These are phyloP conservation scores for Metarhizium anisopliae DNA, from an alignment of 2,329 filamentous ascomycete genomes.

Conservation along the genomic window DNA sequence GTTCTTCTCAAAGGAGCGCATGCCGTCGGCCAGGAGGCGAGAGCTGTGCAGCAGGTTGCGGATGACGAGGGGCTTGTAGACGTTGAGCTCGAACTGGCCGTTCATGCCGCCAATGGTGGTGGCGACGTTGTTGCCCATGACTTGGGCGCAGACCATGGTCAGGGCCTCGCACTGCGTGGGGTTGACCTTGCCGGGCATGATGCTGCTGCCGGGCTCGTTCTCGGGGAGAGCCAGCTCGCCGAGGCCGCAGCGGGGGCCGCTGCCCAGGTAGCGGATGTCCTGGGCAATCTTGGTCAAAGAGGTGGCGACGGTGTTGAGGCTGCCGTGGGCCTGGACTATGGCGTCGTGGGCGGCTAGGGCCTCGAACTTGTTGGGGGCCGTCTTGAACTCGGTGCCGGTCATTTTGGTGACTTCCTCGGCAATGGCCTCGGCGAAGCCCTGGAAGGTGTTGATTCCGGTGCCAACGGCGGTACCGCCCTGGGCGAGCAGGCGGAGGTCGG, in stretches of 20 bases:
- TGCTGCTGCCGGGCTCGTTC: conserved; percentile 95
- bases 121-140: conserved; percentile 94
- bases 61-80: conserved; percentile 97
- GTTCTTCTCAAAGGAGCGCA: conserved; percentile 93
- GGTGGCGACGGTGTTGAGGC: conserved; percentile 82
- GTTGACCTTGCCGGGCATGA: conserved; percentile 99
- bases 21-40: conserved; percentile 80
- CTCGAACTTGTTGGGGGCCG: conserved; percentile 98
- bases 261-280: conserved; percentile 94
- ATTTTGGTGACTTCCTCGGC: conserved; percentile 85
- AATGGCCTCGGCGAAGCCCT: conserved; percentile 89
- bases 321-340: conserved; percentile 86
- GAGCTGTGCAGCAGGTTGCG: conserved; percentile 89
- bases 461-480: conserved; percentile 96
- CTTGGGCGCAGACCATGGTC: conserved; percentile 96
- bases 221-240: conserved; percentile 90
- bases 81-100: conserved; percentile 97
- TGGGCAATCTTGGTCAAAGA: conserved; percentile 98
- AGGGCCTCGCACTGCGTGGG: conserved; percentile 96
- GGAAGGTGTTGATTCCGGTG: conserved; percentile 94
- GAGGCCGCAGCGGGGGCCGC: conserved; percentile 88
- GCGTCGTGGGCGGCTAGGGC: conserved; percentile 92
- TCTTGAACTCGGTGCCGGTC: conserved; percentile 89
- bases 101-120: conserved; percentile 92
- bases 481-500: conserved; percentile 76